Conservation (phyloP, 306 rosid genomes). For the Phaseolus lunatus region DNA sequence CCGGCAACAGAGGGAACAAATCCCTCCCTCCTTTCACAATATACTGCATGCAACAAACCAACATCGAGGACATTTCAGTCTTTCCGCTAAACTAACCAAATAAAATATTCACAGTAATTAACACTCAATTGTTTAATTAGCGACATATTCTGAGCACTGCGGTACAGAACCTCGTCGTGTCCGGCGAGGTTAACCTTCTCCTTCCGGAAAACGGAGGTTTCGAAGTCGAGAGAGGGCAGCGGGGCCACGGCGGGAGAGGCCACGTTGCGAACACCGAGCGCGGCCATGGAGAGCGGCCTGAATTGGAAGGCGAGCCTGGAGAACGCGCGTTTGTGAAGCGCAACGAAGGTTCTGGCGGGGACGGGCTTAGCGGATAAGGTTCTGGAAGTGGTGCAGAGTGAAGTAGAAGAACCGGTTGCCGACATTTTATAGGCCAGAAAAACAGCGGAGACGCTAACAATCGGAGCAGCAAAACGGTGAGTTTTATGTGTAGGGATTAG, state of each 20-base stretch:
- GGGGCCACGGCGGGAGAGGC: conserved; percentile 56
- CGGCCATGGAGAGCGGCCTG: conserved; percentile 44
- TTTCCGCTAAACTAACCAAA: neutral
- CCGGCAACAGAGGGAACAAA: conserved; percentile 85
- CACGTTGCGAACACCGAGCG: conserved; percentile 82
- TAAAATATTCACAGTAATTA: neutral
- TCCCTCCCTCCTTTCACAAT: conserved; percentile 95
- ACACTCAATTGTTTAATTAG: neutral
- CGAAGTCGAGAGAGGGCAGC: conserved; percentile 66
- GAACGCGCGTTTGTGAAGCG: conserved; percentile 44
- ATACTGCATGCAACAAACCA: conserved; percentile 61
- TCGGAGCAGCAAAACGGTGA: neutral
- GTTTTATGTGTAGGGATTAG: neutral
- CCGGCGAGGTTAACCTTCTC: conserved; percentile 89
- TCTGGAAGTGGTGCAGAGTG: conserved; percentile 51
- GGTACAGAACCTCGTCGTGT: conserved; percentile 71
- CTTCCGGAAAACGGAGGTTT: conserved; percentile 83
- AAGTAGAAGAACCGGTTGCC: conserved; percentile 47
- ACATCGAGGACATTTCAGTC: neutral
- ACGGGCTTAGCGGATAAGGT: conserved; percentile 32
- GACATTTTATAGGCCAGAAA: conserved; percentile 45
- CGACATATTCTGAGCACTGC: neutral
- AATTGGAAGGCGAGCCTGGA: conserved; percentile 37
- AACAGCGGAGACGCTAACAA: neutral
- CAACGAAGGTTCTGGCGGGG: conserved; percentile 34